phyloP scores from a whole-genome alignment of 2,329 filamentous ascomycete genomes.

The Cercospora janseana region DNA sequence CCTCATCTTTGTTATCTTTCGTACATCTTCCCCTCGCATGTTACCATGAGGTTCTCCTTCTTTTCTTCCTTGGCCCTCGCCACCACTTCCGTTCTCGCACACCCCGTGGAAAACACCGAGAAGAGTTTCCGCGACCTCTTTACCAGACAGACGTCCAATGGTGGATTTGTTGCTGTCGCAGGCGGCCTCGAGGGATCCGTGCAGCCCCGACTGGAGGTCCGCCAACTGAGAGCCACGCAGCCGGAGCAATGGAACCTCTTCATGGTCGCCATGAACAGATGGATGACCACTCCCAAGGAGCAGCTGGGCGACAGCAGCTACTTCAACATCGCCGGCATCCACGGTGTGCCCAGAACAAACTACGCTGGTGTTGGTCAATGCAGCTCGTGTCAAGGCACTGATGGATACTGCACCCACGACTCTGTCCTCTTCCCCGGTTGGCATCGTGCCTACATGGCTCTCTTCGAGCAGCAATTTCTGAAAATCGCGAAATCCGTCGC shows the following conservation, averaged over 20 bases:
- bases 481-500: slow-evolving; percentile 25
- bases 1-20: slow-evolving; percentile 8
- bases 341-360: slow-evolving; percentile 30
- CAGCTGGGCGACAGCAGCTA: slow-evolving; percentile 17
- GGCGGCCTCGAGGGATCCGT: neutral
- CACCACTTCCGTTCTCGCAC: slow-evolving; percentile 23
- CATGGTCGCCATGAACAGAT: slow-evolving; percentile 27
- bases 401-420: slow-evolving; percentile 33
- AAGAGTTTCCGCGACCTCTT: slow-evolving; percentile 19
- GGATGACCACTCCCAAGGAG: slow-evolving; percentile 16
- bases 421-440: slow-evolving; percentile 32
- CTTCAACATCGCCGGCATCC: slow-evolving; percentile 29
- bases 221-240: slow-evolving; percentile 26
- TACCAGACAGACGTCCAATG: slow-evolving; percentile 12
- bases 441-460: slow-evolving; percentile 32
- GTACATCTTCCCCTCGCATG: slow-evolving; percentile 7
- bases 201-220: slow-evolving; percentile 28
- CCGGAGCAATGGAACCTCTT: slow-evolving; percentile 32
- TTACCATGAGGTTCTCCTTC: slow-evolving; percentile 24
- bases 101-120: slow-evolving; percentile 15
- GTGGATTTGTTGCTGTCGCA: neutral
- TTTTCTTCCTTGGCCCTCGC: slow-evolving; percentile 22
- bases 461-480: slow-evolving; percentile 32
- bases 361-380: slow-evolving; percentile 29
- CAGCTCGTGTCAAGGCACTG: slow-evolving; percentile 20